Conservation (phyloP, 768 basidiomycete species). For the Mycena epipterygia region DNA sequence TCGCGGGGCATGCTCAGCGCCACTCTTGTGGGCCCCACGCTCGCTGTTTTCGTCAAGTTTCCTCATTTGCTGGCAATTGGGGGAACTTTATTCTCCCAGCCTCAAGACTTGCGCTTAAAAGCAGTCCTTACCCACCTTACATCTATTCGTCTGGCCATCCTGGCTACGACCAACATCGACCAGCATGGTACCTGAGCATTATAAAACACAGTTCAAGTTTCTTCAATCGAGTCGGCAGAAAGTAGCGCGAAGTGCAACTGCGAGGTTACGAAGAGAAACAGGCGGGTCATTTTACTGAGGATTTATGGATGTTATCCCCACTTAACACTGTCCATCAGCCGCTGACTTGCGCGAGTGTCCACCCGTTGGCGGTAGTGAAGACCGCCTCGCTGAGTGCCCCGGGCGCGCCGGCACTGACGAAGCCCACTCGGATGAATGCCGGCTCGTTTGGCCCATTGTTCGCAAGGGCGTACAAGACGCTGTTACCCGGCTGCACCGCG, state of each 20-base stretch:
- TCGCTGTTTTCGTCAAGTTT: too few species aligned
- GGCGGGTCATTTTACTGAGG: constrained; percentile 8
- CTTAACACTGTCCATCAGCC: constrained; percentile 10
- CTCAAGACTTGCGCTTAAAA: too few species aligned
- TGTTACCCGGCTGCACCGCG: constrained; percentile 16
- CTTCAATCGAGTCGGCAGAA: constrained; percentile 7
- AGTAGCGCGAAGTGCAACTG: constrained; percentile 11
- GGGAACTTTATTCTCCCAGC: too few species aligned
- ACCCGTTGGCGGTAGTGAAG: constrained; percentile 17
- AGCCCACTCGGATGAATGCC: constrained; percentile 18
- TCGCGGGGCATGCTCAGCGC: too few species aligned
- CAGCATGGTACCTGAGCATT: constrained; percentile 1
- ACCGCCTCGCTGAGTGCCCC: constrained; percentile 16
- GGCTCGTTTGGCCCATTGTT: constrained; percentile 6
- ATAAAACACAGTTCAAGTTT: constrained; percentile 8
- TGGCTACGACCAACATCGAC: constrained; percentile 5
- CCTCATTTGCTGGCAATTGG: too few species aligned
- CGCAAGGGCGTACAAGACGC: constrained; percentile 20
- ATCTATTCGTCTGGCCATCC: too few species aligned
- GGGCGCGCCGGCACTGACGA: constrained; percentile 19
- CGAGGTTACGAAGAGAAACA: constrained; percentile 18
- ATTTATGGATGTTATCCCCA: background rate
- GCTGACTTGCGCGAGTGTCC: constrained; percentile 17
- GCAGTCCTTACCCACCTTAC: too few species aligned
- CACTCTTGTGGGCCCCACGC: too few species aligned